A percentile compares a stretch with the other conserved stretches of the same genome.
Conservation (phyloP, 75 land plant genomes). For the Sequoiadendron giganteum region DNA sequence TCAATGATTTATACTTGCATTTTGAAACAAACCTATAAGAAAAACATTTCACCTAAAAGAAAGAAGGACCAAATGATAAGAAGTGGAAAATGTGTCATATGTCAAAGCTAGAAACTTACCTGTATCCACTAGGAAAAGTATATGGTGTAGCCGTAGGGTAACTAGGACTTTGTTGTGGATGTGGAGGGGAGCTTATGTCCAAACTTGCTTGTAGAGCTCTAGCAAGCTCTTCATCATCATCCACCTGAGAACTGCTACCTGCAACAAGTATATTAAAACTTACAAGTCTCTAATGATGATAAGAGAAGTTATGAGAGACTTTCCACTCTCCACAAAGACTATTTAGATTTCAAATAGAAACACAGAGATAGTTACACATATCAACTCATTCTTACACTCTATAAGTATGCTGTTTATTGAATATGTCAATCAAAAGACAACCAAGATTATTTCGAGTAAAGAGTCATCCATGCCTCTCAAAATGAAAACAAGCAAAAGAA, state of each 20-base stretch:
- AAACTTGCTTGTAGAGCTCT: conserved; percentile 83
- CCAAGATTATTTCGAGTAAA: background rate
- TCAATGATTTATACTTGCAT: background rate
- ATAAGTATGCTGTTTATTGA: background rate
- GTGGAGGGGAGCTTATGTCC: conserved; percentile 42
- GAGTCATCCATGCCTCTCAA: background rate
- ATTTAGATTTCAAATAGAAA: background rate
- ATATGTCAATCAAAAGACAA: background rate
- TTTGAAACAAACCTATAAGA: background rate
- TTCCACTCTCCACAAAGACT: background rate
- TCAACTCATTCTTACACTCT: background rate
- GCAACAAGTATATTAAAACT: background rate
- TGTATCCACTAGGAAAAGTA: conserved; percentile 34
- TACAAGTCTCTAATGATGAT: background rate
- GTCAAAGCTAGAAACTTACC: conserved; percentile 19
- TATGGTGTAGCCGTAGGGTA: conserved; percentile 30
- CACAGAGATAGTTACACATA: background rate
- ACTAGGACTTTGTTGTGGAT: conserved; percentile 28
- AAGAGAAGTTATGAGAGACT: background rate
- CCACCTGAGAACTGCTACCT: conserved; percentile 25
- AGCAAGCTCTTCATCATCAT: conserved; percentile 78
- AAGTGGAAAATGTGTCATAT: background rate
- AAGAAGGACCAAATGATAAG: background rate
- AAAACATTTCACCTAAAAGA: background rate
- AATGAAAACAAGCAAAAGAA: background rate